Conservation (phyloP, 148 eudicot species). For the Rhododendron henanense region DNA sequence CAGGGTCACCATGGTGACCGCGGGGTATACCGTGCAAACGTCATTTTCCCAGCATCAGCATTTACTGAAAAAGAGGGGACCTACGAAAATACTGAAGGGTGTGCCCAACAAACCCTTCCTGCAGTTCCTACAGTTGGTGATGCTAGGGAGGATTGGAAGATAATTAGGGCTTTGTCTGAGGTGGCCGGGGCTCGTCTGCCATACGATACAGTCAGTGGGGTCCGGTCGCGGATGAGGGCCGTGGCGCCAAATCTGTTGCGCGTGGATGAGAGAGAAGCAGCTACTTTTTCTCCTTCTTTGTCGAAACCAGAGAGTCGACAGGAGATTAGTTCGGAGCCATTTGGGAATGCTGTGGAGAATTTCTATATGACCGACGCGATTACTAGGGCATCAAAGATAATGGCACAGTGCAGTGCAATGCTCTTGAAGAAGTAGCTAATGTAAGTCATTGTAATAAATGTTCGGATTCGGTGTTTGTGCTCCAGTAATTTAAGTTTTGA, state of each 20-base stretch:
- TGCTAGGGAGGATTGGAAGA: constrained; percentile 98
- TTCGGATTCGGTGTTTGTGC: background rate
- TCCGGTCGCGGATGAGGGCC: constrained; percentile 57
- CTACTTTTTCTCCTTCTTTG: constrained; percentile 55
- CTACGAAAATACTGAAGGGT: constrained; percentile 84
- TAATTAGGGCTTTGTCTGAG: constrained; percentile 85
- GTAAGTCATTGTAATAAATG: constrained; percentile 17
- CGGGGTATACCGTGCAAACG: constrained; percentile 87
- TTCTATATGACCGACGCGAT: constrained; percentile 95
- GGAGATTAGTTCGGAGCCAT: constrained; percentile 46
- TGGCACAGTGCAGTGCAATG: constrained; percentile 93
- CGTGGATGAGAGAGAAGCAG: constrained; percentile 68
- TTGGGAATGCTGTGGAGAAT: constrained; percentile 63
- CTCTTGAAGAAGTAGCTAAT: constrained; percentile 56
- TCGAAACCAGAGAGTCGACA: constrained; percentile 47
- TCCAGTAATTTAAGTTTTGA: background rate
- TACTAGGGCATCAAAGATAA: constrained; percentile 94
- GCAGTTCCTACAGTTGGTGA: constrained; percentile 98
- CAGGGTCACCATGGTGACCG: constrained; percentile 98
- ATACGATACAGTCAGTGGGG: constrained; percentile 52
- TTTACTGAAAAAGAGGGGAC: constrained; percentile 91
- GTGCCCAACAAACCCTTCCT: constrained; percentile 75
- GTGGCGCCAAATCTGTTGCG: constrained; percentile 89
- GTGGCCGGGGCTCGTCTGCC: constrained; percentile 66
- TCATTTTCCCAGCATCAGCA: constrained; percentile 87